Evolutionary conservation across 768 basidiomycete species (phyloP).

Genomic region (Tephrocybe sp.): DNA sequence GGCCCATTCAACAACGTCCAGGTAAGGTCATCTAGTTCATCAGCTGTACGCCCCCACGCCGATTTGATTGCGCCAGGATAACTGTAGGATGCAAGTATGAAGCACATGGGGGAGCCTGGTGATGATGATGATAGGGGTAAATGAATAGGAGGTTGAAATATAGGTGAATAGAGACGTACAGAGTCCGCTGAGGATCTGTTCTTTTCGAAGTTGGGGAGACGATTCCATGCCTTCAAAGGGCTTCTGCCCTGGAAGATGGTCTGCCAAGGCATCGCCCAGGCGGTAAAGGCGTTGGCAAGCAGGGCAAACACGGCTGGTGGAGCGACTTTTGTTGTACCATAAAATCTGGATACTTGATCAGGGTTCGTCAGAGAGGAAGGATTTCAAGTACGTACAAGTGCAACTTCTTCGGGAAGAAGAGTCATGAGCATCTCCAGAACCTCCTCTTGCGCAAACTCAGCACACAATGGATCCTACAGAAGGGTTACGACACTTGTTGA

Average conservation of each 20-base stretch:
- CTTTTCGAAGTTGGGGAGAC: constrained; percentile 44
- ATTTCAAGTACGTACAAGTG: constrained; percentile 50
- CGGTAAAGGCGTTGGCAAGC: constrained; percentile 73
- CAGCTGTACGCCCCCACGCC: constrained; percentile 67
- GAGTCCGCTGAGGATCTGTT: constrained; percentile 75
- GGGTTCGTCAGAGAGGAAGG: background rate
- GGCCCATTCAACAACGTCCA: constrained; percentile 61
- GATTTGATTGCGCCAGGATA: constrained; percentile 63
- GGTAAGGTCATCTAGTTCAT: constrained; percentile 66
- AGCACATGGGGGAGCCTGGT: constrained; percentile 75
- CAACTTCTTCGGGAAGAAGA: constrained; percentile 69
- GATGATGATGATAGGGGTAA: background rate
- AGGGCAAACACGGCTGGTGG: constrained; percentile 71
- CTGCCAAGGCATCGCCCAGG: constrained; percentile 63
- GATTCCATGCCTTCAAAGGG: constrained; percentile 19
- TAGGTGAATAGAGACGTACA: constrained; percentile 45
- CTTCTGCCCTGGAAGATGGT: constrained; percentile 42
- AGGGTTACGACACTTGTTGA: background rate
- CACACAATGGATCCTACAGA: constrained; percentile 59
- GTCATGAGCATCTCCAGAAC: constrained; percentile 71
- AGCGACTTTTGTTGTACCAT: constrained; percentile 86
- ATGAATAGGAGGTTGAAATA: background rate
- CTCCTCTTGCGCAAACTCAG: constrained; percentile 76
- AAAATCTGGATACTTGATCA: constrained; percentile 49
- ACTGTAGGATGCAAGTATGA: constrained; percentile 68